These are phyloP conservation scores for Podila clonocystis DNA, from an alignment of 192 early-diverging fungal species.

Conservation along the genomic window DNA sequence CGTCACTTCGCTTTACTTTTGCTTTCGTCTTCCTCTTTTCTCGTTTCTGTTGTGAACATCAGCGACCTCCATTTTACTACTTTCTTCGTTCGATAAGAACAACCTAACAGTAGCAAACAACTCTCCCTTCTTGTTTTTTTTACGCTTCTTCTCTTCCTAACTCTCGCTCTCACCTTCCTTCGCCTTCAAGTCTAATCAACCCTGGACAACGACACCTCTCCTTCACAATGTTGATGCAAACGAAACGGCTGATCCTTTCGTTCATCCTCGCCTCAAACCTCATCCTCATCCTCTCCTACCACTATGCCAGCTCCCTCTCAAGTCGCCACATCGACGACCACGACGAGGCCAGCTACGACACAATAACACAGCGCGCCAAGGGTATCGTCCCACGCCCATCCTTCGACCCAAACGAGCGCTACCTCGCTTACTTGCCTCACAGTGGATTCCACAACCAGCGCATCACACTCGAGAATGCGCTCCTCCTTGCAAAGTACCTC, in stretches of 20 bases:
- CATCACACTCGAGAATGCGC: slow-evolving; percentile 63
- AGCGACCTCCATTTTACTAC: too few species aligned
- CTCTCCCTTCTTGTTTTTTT: background rate
- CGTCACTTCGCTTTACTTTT: too few species aligned
- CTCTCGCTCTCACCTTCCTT: background rate
- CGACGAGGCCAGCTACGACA: background rate
- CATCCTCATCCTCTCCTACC: slow-evolving; percentile 26
- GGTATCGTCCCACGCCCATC: slow-evolving; percentile 25
- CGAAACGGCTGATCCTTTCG: slow-evolving; percentile 30
- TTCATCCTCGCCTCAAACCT: slow-evolving; percentile 26
- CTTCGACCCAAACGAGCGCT: slow-evolving; percentile 50
- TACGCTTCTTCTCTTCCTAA: background rate
- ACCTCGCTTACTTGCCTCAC: slow-evolving; percentile 64
- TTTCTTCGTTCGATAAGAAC: too few species aligned
- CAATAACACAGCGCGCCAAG: slow-evolving; percentile 5
- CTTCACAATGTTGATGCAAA: slow-evolving; percentile 27
- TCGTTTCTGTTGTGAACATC: background rate
- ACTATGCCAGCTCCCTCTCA: slow-evolving; percentile 26
- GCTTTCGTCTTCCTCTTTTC: background rate
- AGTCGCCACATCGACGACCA: background rate
- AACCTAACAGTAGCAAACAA: background rate
- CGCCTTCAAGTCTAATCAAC: background rate
- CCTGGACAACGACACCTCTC: background rate
- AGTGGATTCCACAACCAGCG: slow-evolving; percentile 68
- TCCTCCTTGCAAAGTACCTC: slow-evolving; percentile 62